Base-by-base conservation (phyloP, 331 rosid genomes). In the Malus hybrid region DNA sequence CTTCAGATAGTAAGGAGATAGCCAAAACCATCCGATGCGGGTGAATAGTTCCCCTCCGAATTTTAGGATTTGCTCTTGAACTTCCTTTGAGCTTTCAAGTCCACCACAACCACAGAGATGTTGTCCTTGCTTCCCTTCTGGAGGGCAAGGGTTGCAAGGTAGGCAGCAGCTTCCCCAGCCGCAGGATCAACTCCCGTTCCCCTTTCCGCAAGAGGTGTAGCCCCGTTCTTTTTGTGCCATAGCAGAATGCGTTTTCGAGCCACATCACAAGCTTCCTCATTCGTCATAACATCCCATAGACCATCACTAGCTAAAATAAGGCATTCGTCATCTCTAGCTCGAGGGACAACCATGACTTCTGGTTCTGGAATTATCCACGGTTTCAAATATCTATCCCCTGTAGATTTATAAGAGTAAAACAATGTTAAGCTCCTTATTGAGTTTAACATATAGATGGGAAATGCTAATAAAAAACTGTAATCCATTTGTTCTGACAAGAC, bases 341-440 rank as follows among this genome's bases (percentile, higher is more conserved):
- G 85, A 42, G 87, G 82, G 54, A 83, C 57, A 19, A 76, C 67
- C 86, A 74, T 87, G 65, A 87, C 83, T 73, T 87, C 91, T 0
- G 91, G 91, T 28, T 87, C 85, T 0, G 91, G 91, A 71, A 87
- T 87, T 65, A 87, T 83, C 87, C 86, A 87, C 6, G 91, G 91
- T 76, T 87, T 87, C 75, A 81, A 76, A 81, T 85, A 87, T 71
- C 87, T 80, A 65, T 87, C 91, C 44, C 91, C 91, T 87, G 83
- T 50, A 52, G 28, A 13, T 48, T 14, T 28, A 74, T 18, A 6
- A 39, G 44, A n/a, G 48, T n/a, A 29, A 24, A 7, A 62, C 15
- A 9, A 8, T n/a, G 29, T 52, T 65, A 57, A 73, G 27, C 33
- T 72, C 48, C 0, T 10, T 9, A 57, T n/a, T 32, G 22, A 59